Evolutionary conservation across 768 basidiomycete genomes (phyloP).

Genomic region (Trametes elegans): DNA sequence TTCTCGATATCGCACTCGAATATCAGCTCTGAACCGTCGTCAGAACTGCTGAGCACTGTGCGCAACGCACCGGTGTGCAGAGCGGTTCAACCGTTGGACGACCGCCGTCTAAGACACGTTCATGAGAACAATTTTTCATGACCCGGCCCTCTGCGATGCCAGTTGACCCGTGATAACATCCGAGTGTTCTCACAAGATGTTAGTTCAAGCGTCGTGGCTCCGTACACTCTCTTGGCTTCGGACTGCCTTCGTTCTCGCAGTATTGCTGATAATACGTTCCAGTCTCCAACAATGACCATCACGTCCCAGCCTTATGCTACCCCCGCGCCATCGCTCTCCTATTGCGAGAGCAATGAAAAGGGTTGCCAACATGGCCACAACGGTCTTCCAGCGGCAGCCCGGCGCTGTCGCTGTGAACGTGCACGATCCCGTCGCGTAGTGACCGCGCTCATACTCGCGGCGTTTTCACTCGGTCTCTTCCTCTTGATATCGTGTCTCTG

Average conservation of each 20-base stretch:
- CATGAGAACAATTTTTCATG: too few species aligned
- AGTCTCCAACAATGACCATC: conserved; percentile 1
- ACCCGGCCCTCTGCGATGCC: too few species aligned
- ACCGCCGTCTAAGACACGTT: too few species aligned
- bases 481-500: conserved; percentile 2
- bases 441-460: neutral
- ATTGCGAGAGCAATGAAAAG: conserved; percentile 10
- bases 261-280: neutral
- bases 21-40: too few species aligned
- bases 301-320: conserved; percentile 9
- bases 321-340: neutral
- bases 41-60: too few species aligned
- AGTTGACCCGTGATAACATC: too few species aligned
- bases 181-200: too few species aligned
- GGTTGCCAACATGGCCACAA: neutral
- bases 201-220: too few species aligned
- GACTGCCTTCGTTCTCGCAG: neutral
- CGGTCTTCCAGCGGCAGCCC: neutral
- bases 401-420: conserved; percentile 5
- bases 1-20: too few species aligned
- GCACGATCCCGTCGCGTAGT: conserved; percentile 6
- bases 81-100: too few species aligned
- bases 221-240: too few species aligned
- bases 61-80: too few species aligned
- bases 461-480: neutral